Percentiles rank a stretch among this genome's conserved stretches.
These are phyloP conservation scores for Nigrograna mackinnonii DNA, from an alignment of 2,329 filamentous ascomycete species.

Conservation along the genomic window DNA sequence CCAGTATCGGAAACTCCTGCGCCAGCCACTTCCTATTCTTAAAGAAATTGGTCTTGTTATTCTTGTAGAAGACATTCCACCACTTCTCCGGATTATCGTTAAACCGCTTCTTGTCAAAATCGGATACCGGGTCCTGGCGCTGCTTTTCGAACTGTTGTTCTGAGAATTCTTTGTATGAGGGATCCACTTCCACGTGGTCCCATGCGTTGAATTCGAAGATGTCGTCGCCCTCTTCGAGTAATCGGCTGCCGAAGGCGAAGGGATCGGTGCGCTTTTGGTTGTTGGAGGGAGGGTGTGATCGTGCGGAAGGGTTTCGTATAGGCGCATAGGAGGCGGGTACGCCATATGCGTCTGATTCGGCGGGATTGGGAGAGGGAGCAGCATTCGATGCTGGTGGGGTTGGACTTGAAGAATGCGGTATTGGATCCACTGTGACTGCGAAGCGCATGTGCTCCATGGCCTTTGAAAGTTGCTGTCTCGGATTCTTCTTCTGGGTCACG, in stretches of 20 bases:
- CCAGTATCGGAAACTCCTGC: conserved; percentile 92
- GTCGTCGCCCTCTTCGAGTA: conserved; percentile 80
- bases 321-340: conserved; percentile 52
- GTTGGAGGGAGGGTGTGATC: conserved; percentile 72
- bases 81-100: conserved; percentile 90
- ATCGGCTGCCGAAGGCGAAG: conserved; percentile 93
- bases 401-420: conserved; percentile 20
- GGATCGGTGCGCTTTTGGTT: conserved; percentile 89
- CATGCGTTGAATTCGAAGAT: conserved; percentile 98
- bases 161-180: conserved; percentile 83
- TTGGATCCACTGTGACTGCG: conserved; percentile 49
- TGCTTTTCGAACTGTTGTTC: conserved; percentile 84
- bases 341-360: conserved; percentile 51
- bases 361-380: conserved; percentile 7
- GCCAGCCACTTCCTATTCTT: conserved; percentile 97
- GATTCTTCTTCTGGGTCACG: conserved; percentile 31
- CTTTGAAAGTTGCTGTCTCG: conserved; percentile 52
- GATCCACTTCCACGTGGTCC: conserved; percentile 96
- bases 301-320: conserved; percentile 53
- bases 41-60: conserved; percentile 97
- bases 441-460: conserved; percentile 57
- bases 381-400: conserved; percentile 17
- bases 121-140: conserved; percentile 81
- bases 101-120: conserved; percentile 92
- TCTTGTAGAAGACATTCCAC: conserved; percentile 99